A percentile compares a stretch with the other conserved stretches of the same genome.
Conservation (phyloP, 2,329 filamentous ascomycete genomes). For the Cercospora berteroae region DNA sequence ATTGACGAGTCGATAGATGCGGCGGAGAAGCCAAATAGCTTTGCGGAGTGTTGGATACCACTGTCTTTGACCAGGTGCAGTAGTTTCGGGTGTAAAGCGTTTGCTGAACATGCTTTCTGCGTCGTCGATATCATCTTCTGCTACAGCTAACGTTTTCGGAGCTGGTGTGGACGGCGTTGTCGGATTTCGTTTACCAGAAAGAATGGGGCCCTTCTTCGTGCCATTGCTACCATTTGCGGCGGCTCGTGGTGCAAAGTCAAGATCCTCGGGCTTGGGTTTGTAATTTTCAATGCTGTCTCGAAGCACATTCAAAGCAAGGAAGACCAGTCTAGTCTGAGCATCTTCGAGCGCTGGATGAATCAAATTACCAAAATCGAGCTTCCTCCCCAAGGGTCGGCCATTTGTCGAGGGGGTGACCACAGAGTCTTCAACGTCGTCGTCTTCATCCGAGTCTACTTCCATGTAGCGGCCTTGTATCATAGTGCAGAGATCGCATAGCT, state of each 20-base stretch:
- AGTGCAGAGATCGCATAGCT: slow-evolving; percentile 65
- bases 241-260: slow-evolving; percentile 58
- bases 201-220: slow-evolving; percentile 41
- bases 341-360: slow-evolving; percentile 67
- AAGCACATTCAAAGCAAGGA: slow-evolving; percentile 62
- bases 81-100: slow-evolving; percentile 22
- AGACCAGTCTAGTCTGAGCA: slow-evolving; percentile 65
- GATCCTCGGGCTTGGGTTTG: slow-evolving; percentile 62
- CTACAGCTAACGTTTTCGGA: slow-evolving; percentile 52
- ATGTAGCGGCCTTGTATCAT: slow-evolving; percentile 65
- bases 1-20: slow-evolving; percentile 68
- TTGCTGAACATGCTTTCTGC: slow-evolving; percentile 45
- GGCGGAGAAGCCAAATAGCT: slow-evolving; percentile 66
- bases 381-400: slow-evolving; percentile 25
- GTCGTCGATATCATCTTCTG: slow-evolving; percentile 56
- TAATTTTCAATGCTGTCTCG: slow-evolving; percentile 66
- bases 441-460: slow-evolving; percentile 50
- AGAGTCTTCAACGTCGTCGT: slow-evolving; percentile 46
- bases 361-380: slow-evolving; percentile 60
- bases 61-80: slow-evolving; percentile 26
- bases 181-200: slow-evolving; percentile 51
- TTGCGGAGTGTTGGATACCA: slow-evolving; percentile 68
- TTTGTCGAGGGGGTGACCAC: slow-evolving; percentile 23
- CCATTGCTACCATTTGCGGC: slow-evolving; percentile 29
- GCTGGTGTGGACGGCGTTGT: slow-evolving; percentile 40